Evolutionary conservation across 495 filamentous ascomycete genomes (phyloP).

Genomic region (Filosporella fistucella): DNA sequence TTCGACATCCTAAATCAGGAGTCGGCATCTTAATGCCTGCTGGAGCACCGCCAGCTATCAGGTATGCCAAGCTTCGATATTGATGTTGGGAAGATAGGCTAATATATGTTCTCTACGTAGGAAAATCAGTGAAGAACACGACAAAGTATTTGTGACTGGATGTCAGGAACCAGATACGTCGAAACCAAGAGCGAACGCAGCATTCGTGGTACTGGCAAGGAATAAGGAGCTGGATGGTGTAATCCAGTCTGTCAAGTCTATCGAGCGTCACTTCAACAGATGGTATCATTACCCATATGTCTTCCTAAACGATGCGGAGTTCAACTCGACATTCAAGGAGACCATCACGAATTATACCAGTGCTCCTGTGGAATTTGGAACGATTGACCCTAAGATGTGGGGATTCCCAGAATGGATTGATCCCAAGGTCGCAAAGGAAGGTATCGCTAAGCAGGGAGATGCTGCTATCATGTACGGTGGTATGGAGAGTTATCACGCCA

Average conservation of each 20-base stretch:
- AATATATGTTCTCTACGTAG: constrained; percentile 41
- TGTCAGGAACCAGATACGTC: constrained; percentile 69
- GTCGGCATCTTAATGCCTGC: constrained; percentile 83
- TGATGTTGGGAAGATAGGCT: constrained; percentile 4
- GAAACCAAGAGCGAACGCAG: constrained; percentile 80
- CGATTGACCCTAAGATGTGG: constrained; percentile 89
- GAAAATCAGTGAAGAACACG: constrained; percentile 94
- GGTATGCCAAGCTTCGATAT: constrained; percentile 48
- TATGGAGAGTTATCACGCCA: constrained; percentile 98
- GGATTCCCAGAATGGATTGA: constrained; percentile 97
- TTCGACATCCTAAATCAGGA: constrained; percentile 80
- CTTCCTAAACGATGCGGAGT: constrained; percentile 96
- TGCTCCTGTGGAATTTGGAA: constrained; percentile 83
- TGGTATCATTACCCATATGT: constrained; percentile 99
- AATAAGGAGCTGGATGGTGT: constrained; percentile 98
- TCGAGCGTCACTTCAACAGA: constrained; percentile 97
- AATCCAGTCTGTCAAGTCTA: constrained; percentile 93
- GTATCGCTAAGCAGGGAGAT: constrained; percentile 93
- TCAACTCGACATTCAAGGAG: constrained; percentile 89
- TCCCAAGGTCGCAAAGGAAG: constrained; percentile 87
- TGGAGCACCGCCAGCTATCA: constrained; percentile 85
- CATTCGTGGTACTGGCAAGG: constrained; percentile 90
- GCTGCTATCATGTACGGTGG: constrained; percentile 99
- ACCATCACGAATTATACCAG: constrained; percentile 87
- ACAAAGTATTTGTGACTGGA: constrained; percentile 92